These are phyloP conservation scores for Puccinia horiana DNA, from an alignment of 1,284 basidiomycete genomes.

Conservation along the genomic window DNA sequence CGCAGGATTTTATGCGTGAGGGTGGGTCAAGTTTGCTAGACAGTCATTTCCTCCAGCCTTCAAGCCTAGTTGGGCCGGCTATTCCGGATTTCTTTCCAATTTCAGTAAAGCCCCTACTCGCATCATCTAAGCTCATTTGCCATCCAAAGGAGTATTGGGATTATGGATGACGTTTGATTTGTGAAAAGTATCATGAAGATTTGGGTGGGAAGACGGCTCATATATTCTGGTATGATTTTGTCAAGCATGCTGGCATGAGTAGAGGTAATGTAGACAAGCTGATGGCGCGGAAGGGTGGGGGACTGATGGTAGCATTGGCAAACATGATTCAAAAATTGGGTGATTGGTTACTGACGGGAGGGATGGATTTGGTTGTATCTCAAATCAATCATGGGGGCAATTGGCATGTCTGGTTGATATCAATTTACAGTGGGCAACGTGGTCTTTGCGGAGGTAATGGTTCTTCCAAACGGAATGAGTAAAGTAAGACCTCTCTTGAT, in stretches of 20 bases:
- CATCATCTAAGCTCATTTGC: constrained; percentile 66
- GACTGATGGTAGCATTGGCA: constrained; percentile 6
- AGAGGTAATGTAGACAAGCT: constrained; percentile 2
- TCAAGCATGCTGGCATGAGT: not conserved
- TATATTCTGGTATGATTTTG: not conserved
- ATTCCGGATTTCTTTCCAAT: constrained; percentile 50
- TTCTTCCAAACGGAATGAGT: constrained; percentile 91
- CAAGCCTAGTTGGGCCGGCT: constrained; percentile 36
- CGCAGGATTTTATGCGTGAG: constrained; percentile 88
- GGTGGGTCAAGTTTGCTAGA: constrained; percentile 75
- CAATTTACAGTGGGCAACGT: constrained; percentile 65
- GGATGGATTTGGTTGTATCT: constrained; percentile 50
- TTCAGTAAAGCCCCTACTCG: constrained; percentile 65
- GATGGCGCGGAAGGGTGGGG: constrained; percentile 7
- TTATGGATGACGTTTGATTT: constrained; percentile 58
- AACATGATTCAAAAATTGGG: constrained; percentile 30
- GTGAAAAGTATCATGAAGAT: not conserved
- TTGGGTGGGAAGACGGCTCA: not conserved
- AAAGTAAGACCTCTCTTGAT: constrained; percentile 71
- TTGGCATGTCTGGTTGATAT: constrained; percentile 22
- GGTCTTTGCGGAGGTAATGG: constrained; percentile 95
- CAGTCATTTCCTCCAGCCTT: constrained; percentile 61
- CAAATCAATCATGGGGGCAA: constrained; percentile 1
- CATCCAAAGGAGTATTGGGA: constrained; percentile 80
- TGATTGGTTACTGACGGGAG: constrained; percentile 48